A percentile compares a stretch with the other conserved stretches of the same genome.
Evolutionary conservation across 208 protist genomes (phyloP).

Genomic region (Plasmodiophora brassicae): DNA sequence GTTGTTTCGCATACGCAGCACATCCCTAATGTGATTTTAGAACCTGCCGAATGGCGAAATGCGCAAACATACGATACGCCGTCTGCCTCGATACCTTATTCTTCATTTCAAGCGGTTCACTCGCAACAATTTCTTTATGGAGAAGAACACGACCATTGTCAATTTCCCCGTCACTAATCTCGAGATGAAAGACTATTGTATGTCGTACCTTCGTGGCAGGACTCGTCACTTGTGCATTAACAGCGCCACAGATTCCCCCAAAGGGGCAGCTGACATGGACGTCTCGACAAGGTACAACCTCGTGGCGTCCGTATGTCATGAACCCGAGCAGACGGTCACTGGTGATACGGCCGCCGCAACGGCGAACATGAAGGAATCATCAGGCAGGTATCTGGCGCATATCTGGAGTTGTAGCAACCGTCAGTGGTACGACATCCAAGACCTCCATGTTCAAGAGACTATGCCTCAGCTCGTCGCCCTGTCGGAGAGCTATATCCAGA

Average conservation of each 20-base stretch:
- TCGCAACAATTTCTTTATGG: conserved; percentile 42
- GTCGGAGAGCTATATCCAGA: conserved; percentile 34
- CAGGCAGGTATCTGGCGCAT: neutral
- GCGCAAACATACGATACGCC: neutral
- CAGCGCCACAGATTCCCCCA: neutral
- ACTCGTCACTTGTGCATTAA: neutral
- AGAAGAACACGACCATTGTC: conserved; percentile 50
- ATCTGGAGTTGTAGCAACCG: conserved; percentile 23
- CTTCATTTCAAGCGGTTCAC: conserved; percentile 45
- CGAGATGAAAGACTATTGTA: conserved; percentile 20
- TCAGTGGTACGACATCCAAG: conserved; percentile 40
- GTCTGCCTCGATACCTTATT: conserved; percentile 45
- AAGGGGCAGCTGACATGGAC: neutral
- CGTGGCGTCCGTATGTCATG: conserved; percentile 29
- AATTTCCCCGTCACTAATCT: conserved; percentile 47
- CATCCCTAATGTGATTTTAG: neutral
- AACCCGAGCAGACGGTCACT: neutral
- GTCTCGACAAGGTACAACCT: neutral
- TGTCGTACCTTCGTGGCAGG: too few species aligned
- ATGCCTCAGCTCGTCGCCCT: conserved; percentile 36
- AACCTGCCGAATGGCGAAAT: conserved; percentile 2
- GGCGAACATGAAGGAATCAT: neutral
- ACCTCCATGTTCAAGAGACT: conserved; percentile 39
- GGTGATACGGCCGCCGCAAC: neutral
- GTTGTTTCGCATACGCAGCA: neutral